These are phyloP conservation scores for Cadophora malorum DNA, from an alignment of 2,329 filamentous ascomycete genomes.

Conservation along the genomic window DNA sequence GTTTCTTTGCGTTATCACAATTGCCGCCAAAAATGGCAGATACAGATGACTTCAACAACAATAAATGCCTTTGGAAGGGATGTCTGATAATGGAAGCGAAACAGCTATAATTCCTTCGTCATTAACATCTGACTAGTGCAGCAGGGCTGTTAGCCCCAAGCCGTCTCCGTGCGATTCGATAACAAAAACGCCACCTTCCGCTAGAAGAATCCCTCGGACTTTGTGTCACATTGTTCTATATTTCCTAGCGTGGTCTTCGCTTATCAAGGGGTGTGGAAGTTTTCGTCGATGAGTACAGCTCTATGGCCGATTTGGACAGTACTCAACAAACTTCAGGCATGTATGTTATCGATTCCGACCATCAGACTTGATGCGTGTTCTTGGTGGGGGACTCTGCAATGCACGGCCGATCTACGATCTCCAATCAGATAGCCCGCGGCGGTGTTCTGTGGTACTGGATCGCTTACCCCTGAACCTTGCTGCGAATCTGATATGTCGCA, in stretches of 20 bases:
- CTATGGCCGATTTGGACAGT: background rate
- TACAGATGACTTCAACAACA: background rate
- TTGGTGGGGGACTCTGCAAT: background rate
- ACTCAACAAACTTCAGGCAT: background rate
- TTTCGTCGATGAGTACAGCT: background rate
- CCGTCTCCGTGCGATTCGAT: background rate
- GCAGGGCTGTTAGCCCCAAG: background rate
- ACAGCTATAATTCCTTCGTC: background rate
- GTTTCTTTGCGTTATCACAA: background rate
- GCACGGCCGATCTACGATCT: slow-evolving; percentile 16
- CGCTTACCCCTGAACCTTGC: background rate
- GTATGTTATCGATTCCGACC: background rate
- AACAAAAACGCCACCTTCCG: background rate
- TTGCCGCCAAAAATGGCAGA: slow-evolving; percentile 6
- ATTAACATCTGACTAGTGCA: background rate
- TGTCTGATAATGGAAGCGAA: background rate
- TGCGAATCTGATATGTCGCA: background rate
- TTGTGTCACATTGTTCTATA: background rate
- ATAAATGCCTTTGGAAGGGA: background rate
- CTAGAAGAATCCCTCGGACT: background rate
- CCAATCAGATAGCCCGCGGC: background rate
- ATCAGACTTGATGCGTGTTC: background rate
- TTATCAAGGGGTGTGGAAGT: background rate
- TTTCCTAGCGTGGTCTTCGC: no score
- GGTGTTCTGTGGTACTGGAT: slow-evolving; percentile 2